A percentile compares a stretch with the other conserved stretches of the same genome.
phyloP scores from a whole-genome alignment of 2,329 filamentous ascomycete genomes.

The Exophiala mesophila region DNA sequence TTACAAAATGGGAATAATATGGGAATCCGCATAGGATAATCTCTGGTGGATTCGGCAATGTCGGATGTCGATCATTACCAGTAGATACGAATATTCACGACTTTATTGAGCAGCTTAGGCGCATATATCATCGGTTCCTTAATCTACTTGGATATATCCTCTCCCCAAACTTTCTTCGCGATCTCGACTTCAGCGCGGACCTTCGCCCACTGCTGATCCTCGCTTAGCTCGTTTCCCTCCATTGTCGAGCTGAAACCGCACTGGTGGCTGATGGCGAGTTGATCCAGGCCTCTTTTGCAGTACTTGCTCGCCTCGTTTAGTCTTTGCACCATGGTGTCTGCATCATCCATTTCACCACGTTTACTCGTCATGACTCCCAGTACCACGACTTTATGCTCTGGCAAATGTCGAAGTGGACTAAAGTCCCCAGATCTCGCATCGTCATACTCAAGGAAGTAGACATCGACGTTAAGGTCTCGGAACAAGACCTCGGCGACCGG shows the following conservation, averaged over 20 bases:
- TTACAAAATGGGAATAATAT: constrained; percentile 10
- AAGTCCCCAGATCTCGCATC: constrained; percentile 54
- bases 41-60: no score
- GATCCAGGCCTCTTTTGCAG: constrained; percentile 50
- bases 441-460: constrained; percentile 58
- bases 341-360: constrained; percentile 54
- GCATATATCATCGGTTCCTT: no score
- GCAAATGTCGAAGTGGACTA: constrained; percentile 50
- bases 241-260: constrained; percentile 55
- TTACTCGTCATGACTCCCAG: constrained; percentile 53
- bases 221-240: constrained; percentile 51
- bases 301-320: constrained; percentile 44
- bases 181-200: constrained; percentile 52
- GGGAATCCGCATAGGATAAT: neutral
- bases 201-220: constrained; percentile 57
- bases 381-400: constrained; percentile 52
- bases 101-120: no score
- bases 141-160: constrained; percentile 35
- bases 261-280: constrained; percentile 54
- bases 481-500: constrained; percentile 55
- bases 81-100: no score
- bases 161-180: constrained; percentile 54
- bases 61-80: no score
- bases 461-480: constrained; percentile 53
- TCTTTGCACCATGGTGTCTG: constrained; percentile 38